Percentiles rank a stretch among this genome's conserved stretches.
These are phyloP conservation scores for Acanthamoeba healyi DNA, from an alignment of 208 protist species.

Conservation along the genomic window DNA sequence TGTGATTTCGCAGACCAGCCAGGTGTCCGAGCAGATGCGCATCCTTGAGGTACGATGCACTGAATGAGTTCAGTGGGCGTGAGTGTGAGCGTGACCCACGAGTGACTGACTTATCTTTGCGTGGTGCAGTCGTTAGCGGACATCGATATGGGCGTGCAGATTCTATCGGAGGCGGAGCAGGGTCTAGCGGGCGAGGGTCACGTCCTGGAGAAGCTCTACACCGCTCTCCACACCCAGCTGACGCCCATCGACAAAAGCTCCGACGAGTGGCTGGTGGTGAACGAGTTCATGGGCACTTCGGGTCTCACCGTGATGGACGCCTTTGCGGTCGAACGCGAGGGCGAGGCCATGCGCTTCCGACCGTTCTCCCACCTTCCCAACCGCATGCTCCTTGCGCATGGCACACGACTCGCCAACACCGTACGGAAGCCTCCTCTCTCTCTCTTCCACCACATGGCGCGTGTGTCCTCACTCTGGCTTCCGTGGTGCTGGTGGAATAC, in stretches of 20 bases:
- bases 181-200: neutral
- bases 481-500: no score
- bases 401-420: neutral
- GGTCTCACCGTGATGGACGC: neutral
- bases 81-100: no score
- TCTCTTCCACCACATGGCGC: no score
- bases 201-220: neutral
- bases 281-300: neutral
- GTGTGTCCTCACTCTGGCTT: no score
- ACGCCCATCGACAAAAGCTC: neutral
- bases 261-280: neutral
- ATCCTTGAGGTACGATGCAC: no score
- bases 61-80: no score
- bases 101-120: no score
- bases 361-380: conserved; percentile 16
- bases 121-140: conserved; percentile 20
- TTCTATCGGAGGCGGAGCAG: neutral
- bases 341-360: conserved; percentile 6
- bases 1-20: neutral
- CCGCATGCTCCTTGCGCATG: conserved; percentile 14
- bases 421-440: neutral
- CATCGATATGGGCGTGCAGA: neutral
- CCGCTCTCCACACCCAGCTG: neutral
- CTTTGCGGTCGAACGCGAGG: conserved; percentile 15
- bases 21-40: neutral